Conservation (phyloP, 805 yeast genomes). For the Nakazawaea wyomingensis region DNA sequence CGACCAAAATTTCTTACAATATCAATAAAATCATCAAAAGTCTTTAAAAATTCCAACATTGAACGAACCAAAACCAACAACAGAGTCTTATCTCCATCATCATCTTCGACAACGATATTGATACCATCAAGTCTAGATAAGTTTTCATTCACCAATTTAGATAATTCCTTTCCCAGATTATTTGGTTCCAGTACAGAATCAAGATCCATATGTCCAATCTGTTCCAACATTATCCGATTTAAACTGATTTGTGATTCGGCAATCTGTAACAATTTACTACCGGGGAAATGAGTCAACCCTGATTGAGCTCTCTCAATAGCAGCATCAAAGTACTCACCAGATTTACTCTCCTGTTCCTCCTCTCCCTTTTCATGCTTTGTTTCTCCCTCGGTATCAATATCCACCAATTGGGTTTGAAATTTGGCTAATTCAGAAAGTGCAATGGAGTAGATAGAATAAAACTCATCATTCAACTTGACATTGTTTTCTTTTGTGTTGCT, state of each 20-base stretch:
- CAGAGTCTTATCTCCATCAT: not conserved
- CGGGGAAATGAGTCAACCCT: constrained; percentile 50
- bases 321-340: constrained; percentile 58
- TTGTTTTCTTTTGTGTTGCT: constrained; percentile 2
- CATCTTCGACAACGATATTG: constrained; percentile 15
- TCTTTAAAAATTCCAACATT: constrained; percentile 47
- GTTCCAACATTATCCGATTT: constrained; percentile 55
- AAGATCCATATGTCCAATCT: constrained; percentile 43
- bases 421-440: constrained; percentile 62
- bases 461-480: constrained; percentile 41
- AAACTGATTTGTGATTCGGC: constrained; percentile 52
- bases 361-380: constrained; percentile 21
- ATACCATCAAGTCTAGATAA: constrained; percentile 29
- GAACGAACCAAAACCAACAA: constrained; percentile 16
- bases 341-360: constrained; percentile 15
- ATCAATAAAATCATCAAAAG: constrained; percentile 64
- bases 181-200: no score
- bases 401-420: constrained; percentile 46
- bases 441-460: constrained; percentile 70
- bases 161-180: constrained; percentile 27
- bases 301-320: constrained; percentile 63
- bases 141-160: constrained; percentile 38
- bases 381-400: no score
- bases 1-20: constrained; percentile 63
- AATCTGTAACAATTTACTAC: constrained; percentile 41